Evolutionary conservation across 768 basidiomycete genomes (phyloP).

Genomic region (Psilocybe sp.): DNA sequence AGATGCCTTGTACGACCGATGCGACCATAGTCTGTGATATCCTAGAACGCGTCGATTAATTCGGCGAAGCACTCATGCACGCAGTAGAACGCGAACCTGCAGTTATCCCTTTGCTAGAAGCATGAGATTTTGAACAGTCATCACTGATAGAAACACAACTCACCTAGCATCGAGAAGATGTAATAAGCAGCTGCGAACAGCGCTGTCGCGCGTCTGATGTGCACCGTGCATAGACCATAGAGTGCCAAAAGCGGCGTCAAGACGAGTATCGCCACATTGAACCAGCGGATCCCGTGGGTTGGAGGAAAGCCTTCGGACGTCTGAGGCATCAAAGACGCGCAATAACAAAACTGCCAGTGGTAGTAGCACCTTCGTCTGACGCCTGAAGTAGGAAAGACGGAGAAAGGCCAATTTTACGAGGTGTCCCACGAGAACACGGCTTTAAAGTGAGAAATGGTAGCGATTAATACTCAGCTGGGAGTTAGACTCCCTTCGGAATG

Average conservation of each 20-base stretch:
- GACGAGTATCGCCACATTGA: conserved; percentile 69
- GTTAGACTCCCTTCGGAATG: no score
- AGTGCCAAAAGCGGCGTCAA: conserved; percentile 68
- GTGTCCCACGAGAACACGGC: neutral
- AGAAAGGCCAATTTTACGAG: no score
- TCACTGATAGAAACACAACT: conserved; percentile 14
- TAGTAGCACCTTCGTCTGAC: neutral
- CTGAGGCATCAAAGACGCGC: conserved; percentile 12
- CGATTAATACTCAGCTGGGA: no score
- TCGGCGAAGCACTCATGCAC: neutral
- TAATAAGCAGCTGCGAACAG: conserved; percentile 71
- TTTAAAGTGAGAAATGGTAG: neutral
- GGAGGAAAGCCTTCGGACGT: conserved; percentile 37
- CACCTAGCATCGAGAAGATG: conserved; percentile 84
- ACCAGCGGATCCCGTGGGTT: conserved; percentile 65
- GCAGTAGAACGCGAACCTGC: conserved; percentile 31
- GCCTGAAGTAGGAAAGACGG: neutral
- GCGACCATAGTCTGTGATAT: conserved; percentile 86
- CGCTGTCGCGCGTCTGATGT: conserved; percentile 47
- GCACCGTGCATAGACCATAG: conserved; percentile 59
- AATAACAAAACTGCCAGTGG: neutral
- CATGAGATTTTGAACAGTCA: conserved; percentile 10
- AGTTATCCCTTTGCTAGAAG: conserved; percentile 39
- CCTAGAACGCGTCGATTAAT: conserved; percentile 31
- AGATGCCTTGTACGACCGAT: conserved; percentile 78